Conservation (phyloP, 1,139 yeast genomes). For the Magnusiomyces paraingens region DNA sequence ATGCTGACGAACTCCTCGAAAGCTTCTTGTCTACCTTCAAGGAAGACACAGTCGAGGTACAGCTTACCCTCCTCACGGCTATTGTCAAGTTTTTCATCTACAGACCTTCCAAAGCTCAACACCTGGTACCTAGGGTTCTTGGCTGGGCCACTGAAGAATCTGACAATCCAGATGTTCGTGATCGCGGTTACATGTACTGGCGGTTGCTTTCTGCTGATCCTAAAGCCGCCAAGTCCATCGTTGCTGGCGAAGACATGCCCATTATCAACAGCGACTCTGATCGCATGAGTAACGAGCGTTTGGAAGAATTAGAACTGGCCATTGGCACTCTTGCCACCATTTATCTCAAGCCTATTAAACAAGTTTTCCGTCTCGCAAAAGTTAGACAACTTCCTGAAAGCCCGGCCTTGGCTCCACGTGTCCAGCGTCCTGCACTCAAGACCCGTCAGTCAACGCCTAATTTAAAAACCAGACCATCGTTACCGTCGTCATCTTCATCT, state of each 20-base stretch:
- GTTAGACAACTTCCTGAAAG: constrained; percentile 48
- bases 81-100: constrained; percentile 61
- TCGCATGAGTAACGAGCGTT: constrained; percentile 56
- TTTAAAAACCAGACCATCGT: constrained; percentile 5
- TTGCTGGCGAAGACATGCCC: constrained; percentile 52
- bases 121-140: constrained; percentile 51
- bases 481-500: not conserved
- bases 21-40: constrained; percentile 44
- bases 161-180: constrained; percentile 77
- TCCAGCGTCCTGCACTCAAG: constrained; percentile 14
- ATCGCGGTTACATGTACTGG: constrained; percentile 84
- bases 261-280: constrained; percentile 63
- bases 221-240: constrained; percentile 44
- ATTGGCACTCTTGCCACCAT: constrained; percentile 81
- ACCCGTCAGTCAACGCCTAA: constrained; percentile 14
- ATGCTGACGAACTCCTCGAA: constrained; percentile 43
- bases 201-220: constrained; percentile 54
- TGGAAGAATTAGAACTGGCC: constrained; percentile 77
- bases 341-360: constrained; percentile 74
- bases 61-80: constrained; percentile 67
- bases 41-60: constrained; percentile 68
- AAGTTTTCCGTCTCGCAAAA: constrained; percentile 66
- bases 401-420: constrained; percentile 50
- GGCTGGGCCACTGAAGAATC: constrained; percentile 70
- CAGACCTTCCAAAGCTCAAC: constrained; percentile 51